Base-by-base conservation (phyloP, 164 flowering plant species). In the Aristolochia fimbriata region DNA sequence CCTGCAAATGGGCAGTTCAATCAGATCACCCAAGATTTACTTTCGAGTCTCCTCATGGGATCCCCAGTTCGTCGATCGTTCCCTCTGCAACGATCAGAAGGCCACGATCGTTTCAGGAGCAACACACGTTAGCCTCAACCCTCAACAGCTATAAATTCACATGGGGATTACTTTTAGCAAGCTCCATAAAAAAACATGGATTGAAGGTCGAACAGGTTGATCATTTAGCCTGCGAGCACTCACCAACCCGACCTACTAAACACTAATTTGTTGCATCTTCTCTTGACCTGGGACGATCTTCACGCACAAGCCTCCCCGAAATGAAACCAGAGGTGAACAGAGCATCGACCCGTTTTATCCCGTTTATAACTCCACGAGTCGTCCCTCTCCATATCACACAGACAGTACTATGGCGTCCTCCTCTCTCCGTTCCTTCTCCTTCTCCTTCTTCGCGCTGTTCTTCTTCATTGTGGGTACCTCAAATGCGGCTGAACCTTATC, bases 191-290 rank as follows among this genome's bases (percentile, higher is more conserved):
- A 10, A 22, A 5, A 52, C 16, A 16, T 16, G 5, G 20, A 49
- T 10, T 15, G n/a, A 6, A 52, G 56, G 23, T 27, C 14, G 56
- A 27, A 24, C 23, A 24, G 56, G 27, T 52, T 52, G 15, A 52
- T 27, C 15, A 3, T 22, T 23, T 24, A 1, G 27, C 27, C 23
- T 52, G 30, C 9, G 56, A 27, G 56, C 30, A 52, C 15, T 31
- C 27, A 27, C 56, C 27, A 22, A 52, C 56, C 56, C 27, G 27
- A 52, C 27, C 17, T 52, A 52, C 56, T 22, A 37, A 37, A 71
- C 20, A 70, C 65, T 16, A 37, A 37, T 78, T 86, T 66, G 94
- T 81, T 89, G 78, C 82, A 86, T 82, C 97, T 62, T 79, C 97
- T 61, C 49, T 86, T 89, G 97, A 89, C 94, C 48, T 70, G 61